phyloP scores from a whole-genome alignment of 768 basidiomycete genomes.

The Kwoniella mangroviensis region DNA sequence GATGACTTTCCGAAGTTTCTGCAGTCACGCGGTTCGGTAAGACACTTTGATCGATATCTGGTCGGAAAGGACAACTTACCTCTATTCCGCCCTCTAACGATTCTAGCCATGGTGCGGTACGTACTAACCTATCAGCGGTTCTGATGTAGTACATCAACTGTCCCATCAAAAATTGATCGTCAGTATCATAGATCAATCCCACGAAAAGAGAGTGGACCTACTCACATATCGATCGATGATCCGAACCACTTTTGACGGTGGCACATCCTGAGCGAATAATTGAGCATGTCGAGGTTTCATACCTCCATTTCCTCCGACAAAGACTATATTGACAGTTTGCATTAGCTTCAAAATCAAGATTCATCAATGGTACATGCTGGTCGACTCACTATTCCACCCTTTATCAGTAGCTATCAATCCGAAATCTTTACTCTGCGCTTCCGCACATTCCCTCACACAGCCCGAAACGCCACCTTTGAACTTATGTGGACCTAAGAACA shows the following conservation, averaged over 20 bases:
- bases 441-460: slow-evolving; percentile 76
- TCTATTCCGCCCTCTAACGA: slow-evolving; percentile 71
- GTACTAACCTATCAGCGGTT: slow-evolving; percentile 72
- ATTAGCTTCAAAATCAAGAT: neutral
- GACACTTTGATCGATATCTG: neutral
- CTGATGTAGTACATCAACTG: slow-evolving; percentile 65
- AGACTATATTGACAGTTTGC: slow-evolving; percentile 59
- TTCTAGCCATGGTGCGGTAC: slow-evolving; percentile 77
- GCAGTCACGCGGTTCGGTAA: too few species aligned
- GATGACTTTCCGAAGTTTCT: slow-evolving; percentile 68
- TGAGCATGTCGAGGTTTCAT: slow-evolving; percentile 65
- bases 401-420: slow-evolving; percentile 77
- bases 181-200: too few species aligned
- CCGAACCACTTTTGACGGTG: slow-evolving; percentile 66
- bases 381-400: slow-evolving; percentile 67
- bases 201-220: slow-evolving; percentile 50
- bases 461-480: slow-evolving; percentile 77
- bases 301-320: slow-evolving; percentile 74
- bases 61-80: neutral
- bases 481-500: slow-evolving; percentile 64
- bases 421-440: slow-evolving; percentile 76
- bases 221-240: slow-evolving; percentile 70
- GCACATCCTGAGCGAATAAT: slow-evolving; percentile 71
- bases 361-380: too few species aligned
- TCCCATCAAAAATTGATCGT: too few species aligned